phyloP scores from a whole-genome alignment of 768 basidiomycete genomes.

The Amanita fuliginea region DNA sequence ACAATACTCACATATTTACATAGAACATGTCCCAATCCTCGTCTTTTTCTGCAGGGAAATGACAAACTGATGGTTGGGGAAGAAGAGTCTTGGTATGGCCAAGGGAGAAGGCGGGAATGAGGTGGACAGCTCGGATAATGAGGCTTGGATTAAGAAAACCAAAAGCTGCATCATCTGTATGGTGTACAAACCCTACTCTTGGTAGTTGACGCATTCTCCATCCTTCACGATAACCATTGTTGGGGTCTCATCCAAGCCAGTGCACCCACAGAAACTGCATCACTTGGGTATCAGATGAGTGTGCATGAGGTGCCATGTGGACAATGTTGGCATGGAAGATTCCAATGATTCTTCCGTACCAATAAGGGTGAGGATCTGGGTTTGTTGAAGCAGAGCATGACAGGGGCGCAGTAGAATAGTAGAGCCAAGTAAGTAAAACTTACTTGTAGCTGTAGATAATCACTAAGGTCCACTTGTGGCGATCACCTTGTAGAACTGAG shows the following conservation, averaged over 20 bases:
- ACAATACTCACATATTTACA: neutral
- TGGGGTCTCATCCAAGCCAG: no score
- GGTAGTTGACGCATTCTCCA: conserved; percentile 7
- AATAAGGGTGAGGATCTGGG: conserved; percentile 17
- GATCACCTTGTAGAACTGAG: no score
- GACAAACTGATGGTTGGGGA: neutral
- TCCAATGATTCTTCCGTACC: conserved; percentile 22
- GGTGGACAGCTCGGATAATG: neutral
- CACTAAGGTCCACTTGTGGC: no score
- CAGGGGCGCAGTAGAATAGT: no score
- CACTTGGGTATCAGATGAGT: no score
- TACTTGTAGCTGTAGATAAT: no score
- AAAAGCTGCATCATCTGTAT: neutral
- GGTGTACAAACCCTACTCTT: conserved; percentile 13
- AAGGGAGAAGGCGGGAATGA: neutral
- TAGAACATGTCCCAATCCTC: conserved; percentile 2
- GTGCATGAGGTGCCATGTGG: no score
- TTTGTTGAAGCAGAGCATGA: no score
- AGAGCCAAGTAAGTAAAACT: no score
- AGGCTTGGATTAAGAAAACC: neutral
- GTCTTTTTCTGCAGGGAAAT: neutral
- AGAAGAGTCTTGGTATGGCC: neutral
- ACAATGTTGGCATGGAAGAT: no score
- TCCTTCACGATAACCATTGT: neutral
- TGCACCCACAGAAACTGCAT: no score